Base-by-base conservation (phyloP, 1,139 yeast species). In the Blastobotrys ciferrii region DNA sequence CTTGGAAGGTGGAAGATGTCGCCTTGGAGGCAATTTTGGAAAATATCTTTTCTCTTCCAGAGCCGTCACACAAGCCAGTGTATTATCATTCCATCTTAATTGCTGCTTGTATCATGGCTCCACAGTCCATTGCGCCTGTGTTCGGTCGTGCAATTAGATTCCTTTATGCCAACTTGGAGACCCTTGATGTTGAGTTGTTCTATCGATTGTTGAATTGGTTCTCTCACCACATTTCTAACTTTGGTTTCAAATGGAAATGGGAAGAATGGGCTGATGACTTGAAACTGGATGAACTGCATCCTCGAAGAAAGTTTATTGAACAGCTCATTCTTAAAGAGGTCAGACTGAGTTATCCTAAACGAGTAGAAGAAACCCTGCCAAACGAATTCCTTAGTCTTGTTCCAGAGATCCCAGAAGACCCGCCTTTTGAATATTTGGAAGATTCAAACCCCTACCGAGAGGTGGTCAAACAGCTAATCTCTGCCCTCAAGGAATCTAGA, bases 181-280 rank as follows among this genome's bases (percentile, higher is more conserved):
- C 77, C 1, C 71, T 89, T 50, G 97, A 91, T 64, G 81, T 81
- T 56, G 97, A 89, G 65, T 71, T 87, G 48, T 78, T 82, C 56
- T 75, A 80, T 55, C 74, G 92, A 53, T 86, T 81, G 57, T 72
- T 88, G 61, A 95, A 87, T 66, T 94, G 98, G 98, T 84, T 94
- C 75, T 78, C 95, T 2, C 84, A 87, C 50, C 98, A 94, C 68
- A 78, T 94, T 63, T 85, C 95, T 58, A 92, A 92, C 66, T 94
- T 92, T 67, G 91, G 87, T 53, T 94, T 88, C 68, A 87, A 92
- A 41, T 94, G 99, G 99, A 89, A 89, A 64, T 92, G 99, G 99
- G 83, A 81, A 56, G 98, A 91, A 66, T 94, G 98, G 98, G 62
- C 53, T 2, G 66, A 60, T 11, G 55, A 60, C 31, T 52, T 66